A percentile compares a stretch with the other conserved stretches of the same genome.
Evolutionary conservation across 2,329 filamentous ascomycete species (phyloP).

Genomic region (Colletotrichum paranaense): DNA sequence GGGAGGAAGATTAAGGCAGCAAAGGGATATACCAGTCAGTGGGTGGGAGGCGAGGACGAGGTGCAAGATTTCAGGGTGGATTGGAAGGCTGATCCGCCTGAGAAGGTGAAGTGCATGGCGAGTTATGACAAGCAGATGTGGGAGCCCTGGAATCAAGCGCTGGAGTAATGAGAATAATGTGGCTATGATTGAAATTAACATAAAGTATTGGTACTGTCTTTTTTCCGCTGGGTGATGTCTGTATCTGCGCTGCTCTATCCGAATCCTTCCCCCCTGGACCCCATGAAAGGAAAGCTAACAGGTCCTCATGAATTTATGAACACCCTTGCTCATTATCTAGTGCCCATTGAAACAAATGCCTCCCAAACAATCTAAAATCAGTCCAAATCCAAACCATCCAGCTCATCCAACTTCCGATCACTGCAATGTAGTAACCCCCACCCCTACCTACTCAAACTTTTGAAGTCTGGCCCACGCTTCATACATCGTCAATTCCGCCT

Average conservation of each 20-base stretch:
- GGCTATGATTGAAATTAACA: background rate
- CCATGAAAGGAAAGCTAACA: background rate
- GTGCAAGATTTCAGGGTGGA: constrained; percentile 47
- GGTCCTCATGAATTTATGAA: background rate
- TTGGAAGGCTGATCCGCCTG: constrained; percentile 58
- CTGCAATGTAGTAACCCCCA: constrained; percentile 30
- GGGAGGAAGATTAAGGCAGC: constrained; percentile 57
- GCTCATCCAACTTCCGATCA: constrained; percentile 36
- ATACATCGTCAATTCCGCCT: constrained; percentile 41
- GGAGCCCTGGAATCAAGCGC: constrained; percentile 52
- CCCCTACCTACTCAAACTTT: constrained; percentile 43
- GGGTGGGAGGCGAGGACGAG: constrained; percentile 43
- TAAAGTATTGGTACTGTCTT: too few relatives aligned
- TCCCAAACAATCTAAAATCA: constrained; percentile 10
- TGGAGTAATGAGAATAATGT: constrained; percentile 9
- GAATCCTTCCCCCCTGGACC: background rate
- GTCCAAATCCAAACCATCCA: background rate
- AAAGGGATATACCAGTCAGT: constrained; percentile 60
- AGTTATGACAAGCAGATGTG: constrained; percentile 53
- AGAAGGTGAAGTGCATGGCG: constrained; percentile 60
- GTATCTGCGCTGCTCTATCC: background rate
- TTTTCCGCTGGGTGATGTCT: too few relatives aligned
- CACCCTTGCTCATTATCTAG: background rate
- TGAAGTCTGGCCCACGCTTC: constrained; percentile 40
- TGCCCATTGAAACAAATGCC: background rate